A percentile compares a stretch with the other conserved stretches of the same genome.
These are phyloP conservation scores for Salvia miltiorrhiza DNA, from an alignment of 257 asterid genomes.

Conservation along the genomic window DNA sequence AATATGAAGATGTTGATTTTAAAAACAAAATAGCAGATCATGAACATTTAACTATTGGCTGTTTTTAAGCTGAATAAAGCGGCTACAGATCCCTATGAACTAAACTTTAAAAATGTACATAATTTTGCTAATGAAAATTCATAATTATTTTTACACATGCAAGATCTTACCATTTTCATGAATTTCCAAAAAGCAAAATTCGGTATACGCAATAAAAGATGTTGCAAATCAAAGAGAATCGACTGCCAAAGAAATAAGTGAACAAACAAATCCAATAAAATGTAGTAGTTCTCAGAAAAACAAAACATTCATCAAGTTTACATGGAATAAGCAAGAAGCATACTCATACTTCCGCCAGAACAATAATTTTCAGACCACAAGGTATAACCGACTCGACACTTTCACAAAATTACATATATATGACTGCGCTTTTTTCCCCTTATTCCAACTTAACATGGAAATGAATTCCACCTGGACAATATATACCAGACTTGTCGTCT, in stretches of 20 bases:
- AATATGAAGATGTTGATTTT: no score
- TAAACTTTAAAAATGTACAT: no score
- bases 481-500: conserved; percentile 9
- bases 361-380: neutral
- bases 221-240: neutral
- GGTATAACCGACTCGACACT: neutral
- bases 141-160: no score
- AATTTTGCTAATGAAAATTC: no score
- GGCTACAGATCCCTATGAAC: no score
- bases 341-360: neutral
- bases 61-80: no score
- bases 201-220: no score
- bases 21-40: no score
- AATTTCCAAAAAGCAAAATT: no score
- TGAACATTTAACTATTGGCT: no score
- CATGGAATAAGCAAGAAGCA: neutral
- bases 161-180: no score
- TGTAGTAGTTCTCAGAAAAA: neutral
- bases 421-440: neutral
- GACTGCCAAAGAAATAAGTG: neutral
- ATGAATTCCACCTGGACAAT: neutral
- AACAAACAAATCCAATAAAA: neutral
- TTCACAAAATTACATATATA: conserved; percentile 15
- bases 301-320: neutral
- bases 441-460: conserved; percentile 1